phyloP scores from a whole-genome alignment of 352 stramenopile genomes.

The Phytophthora boehmeriae region DNA sequence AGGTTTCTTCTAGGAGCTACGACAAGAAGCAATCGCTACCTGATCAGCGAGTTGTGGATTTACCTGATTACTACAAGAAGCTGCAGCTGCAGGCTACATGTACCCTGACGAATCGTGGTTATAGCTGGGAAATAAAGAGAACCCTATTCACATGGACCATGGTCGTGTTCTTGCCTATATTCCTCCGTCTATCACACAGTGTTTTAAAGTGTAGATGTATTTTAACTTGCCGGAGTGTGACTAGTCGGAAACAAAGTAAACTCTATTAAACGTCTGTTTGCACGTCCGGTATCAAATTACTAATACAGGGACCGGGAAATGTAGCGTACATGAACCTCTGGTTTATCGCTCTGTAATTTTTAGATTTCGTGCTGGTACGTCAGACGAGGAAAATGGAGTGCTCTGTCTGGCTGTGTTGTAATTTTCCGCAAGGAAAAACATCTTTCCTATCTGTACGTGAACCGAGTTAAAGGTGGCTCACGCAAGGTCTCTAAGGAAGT shows the following conservation, averaged over 20 bases:
- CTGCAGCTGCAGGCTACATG: neutral
- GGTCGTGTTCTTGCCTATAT: neutral
- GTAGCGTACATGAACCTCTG: neutral
- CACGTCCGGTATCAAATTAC: neutral
- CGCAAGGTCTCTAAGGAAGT: neutral
- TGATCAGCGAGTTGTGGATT: neutral
- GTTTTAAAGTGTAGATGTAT: constrained; percentile 2
- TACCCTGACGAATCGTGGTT: neutral
- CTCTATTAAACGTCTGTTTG: neutral
- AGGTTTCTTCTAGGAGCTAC: neutral
- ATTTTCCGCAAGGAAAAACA: neutral
- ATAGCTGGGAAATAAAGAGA: neutral
- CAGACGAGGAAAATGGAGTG: neutral
- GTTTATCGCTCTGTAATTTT: neutral
- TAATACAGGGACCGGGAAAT: neutral
- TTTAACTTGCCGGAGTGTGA: neutral
- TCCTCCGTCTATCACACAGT: neutral
- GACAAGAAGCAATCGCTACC: neutral
- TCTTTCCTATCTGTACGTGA: neutral
- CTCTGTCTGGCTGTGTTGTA: neutral
- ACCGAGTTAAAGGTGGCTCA: neutral
- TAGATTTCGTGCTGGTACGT: neutral
- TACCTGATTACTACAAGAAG: neutral
- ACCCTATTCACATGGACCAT: constrained; percentile 2
- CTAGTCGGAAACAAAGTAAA: neutral